These are phyloP conservation scores for Suillus variegatus DNA, from an alignment of 768 basidiomycete species.

Conservation along the genomic window DNA sequence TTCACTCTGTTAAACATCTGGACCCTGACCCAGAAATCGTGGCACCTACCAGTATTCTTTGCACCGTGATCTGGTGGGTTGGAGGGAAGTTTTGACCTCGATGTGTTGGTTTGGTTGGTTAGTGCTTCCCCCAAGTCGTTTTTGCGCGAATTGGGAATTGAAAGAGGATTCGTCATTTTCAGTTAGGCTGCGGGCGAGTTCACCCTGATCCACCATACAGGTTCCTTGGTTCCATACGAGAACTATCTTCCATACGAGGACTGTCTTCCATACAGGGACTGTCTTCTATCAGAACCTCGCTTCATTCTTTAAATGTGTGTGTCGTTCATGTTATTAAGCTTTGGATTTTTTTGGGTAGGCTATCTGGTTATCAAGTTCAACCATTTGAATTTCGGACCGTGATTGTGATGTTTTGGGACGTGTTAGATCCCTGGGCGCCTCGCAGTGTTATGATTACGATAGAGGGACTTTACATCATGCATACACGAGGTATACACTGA, in stretches of 20 bases:
- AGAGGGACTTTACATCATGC: constrained; percentile 58
- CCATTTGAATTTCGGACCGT: constrained; percentile 5
- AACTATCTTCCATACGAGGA: too few relatives aligned
- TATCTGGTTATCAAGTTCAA: not conserved
- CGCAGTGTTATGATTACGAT: not conserved
- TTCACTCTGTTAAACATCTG: not conserved
- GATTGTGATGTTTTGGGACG: constrained; percentile 60
- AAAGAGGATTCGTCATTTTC: not conserved
- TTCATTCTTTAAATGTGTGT: constrained; percentile 29
- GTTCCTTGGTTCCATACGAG: not conserved
- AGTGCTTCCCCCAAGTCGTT: not conserved
- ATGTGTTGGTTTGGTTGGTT: not conserved
- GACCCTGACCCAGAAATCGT: not conserved
- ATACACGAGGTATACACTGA: constrained; percentile 65
- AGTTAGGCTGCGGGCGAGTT: not conserved
- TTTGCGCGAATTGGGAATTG: not conserved
- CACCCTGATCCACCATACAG: not conserved
- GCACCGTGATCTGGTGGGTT: not conserved
- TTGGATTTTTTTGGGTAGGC: constrained; percentile 3
- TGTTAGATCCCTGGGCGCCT: constrained; percentile 56
- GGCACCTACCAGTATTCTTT: not conserved
- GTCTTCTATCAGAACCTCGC: not conserved
- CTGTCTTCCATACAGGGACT: too few relatives aligned
- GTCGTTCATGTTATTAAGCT: constrained; percentile 21
- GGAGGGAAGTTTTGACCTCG: not conserved